phyloP scores from a whole-genome alignment of 1,139 yeast genomes.

The Candida tetrigidarum region DNA sequence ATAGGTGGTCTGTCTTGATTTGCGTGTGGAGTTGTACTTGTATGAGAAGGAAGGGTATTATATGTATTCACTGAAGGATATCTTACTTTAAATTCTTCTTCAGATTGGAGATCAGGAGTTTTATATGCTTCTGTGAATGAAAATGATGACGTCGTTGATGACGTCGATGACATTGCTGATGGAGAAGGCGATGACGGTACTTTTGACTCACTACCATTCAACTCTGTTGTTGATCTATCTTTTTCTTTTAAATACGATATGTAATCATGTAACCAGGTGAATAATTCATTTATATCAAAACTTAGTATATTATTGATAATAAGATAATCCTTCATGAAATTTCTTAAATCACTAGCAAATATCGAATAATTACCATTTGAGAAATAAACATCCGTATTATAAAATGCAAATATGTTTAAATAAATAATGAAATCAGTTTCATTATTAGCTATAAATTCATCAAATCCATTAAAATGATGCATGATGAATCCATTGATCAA shows the following conservation, averaged over 20 bases:
- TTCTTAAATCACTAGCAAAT: conserved; percentile 29
- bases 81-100: conserved; percentile 9
- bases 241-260: conserved; percentile 42
- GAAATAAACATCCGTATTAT: conserved; percentile 35
- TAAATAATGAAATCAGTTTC: conserved; percentile 49
- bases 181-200: background rate
- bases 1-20: conserved; percentile 12
- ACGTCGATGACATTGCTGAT: too few relatives aligned
- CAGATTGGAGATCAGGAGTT: conserved; percentile 7
- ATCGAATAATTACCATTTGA: conserved; percentile 26
- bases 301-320: conserved; percentile 33
- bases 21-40: background rate
- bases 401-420: conserved; percentile 48
- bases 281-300: conserved; percentile 43
- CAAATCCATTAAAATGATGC: conserved; percentile 50
- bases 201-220: too few relatives aligned
- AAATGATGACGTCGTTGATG: conserved; percentile 6
- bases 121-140: conserved; percentile 6
- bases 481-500: conserved; percentile 49
- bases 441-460: conserved; percentile 40
- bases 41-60: background rate
- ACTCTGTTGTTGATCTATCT: conserved; percentile 21
- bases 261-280: conserved; percentile 45
- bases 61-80: conserved; percentile 5
- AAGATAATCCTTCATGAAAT: conserved; percentile 36